Evolutionary conservation across 106 monocot genomes (phyloP), one percentile per base, ranked within the genome.

Genomic region (Allium cepa): DNA sequence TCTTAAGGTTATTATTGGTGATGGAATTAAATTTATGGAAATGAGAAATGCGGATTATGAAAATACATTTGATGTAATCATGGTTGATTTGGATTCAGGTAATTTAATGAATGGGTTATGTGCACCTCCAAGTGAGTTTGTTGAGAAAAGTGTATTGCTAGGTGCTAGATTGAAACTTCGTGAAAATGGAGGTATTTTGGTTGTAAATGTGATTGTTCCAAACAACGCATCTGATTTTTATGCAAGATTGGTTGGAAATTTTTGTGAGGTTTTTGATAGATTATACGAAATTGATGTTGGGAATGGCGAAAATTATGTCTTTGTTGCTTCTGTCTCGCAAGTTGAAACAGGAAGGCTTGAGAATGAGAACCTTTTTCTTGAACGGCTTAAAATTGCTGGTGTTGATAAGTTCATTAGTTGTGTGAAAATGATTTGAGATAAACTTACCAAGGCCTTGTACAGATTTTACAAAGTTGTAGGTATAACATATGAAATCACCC

Each of bases 21-120:
- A 97, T 76, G 97, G 79, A 14, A 84, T 97, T 63, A 50, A 57
- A 59, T 62, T 82, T 11, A 72, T 96, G 52, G 47, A 78, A 47
- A 16, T 52, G 9, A 14, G 55, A 9, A 36, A 53, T 47, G 65
- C 16, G 46, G 9, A 62, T 17, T 8, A 8, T 49, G 50, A 3
- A 28, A 26, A 68, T n/a, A 50, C 57, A n/a, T 79, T 88, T 47
- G 86, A 89, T 77, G 84, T 70, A 5, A 67, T 92, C 17, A 89
- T 97, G 87, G 88, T 97, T 67, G 97, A 97, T 79, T 75, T 97
- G 75, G 92, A 97, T 67, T 78, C 80, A 6, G 72, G 46, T 13
- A 82, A 87, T 68, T 76, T 77, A 52, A 56, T 26, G 50, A 78
- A 17, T 59, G 82, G 82, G 0, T 58, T 77, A 9, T 70, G 64